Evolutionary conservation across 139 green algal species (phyloP).

Genomic region (Picocystis salinarum): DNA sequence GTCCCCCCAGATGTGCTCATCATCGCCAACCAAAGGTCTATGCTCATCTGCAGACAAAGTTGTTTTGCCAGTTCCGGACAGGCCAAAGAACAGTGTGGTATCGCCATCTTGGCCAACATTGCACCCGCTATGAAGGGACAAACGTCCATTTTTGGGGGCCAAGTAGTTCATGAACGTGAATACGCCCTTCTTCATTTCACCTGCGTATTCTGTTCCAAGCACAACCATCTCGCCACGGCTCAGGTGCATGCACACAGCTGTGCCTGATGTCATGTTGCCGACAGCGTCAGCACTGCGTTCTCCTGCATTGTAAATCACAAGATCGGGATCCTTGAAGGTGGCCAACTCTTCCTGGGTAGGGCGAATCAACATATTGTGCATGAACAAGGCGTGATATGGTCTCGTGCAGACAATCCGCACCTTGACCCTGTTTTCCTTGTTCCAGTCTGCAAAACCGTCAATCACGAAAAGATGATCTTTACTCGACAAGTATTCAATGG

Average conservation of each 20-base stretch:
- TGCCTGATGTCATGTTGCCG: conserved; percentile 73
- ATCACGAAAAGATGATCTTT: conserved; percentile 26
- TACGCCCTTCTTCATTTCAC: conserved; percentile 90
- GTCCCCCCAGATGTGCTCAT: conserved; percentile 83
- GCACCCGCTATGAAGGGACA: conserved; percentile 78
- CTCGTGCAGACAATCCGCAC: conserved; percentile 64
- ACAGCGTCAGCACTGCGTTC: conserved; percentile 68
- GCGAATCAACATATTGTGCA: conserved; percentile 94
- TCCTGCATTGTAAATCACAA: conserved; percentile 87
- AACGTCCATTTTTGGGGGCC: conserved; percentile 58
- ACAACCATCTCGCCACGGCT: conserved; percentile 43
- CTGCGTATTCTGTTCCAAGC: conserved; percentile 76
- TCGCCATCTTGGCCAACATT: conserved; percentile 42
- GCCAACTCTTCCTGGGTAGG: conserved; percentile 56
- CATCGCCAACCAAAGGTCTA: conserved; percentile 71
- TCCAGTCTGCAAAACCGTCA: conserved; percentile 11
- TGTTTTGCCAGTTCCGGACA: conserved; percentile 32
- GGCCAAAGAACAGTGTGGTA: conserved; percentile 19
- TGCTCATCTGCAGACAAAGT: conserved; percentile 48
- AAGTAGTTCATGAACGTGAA: conserved; percentile 74
- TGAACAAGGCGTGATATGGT: conserved; percentile 90
- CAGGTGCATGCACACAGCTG: conserved; percentile 65
- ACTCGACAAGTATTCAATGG: conserved; percentile 28
- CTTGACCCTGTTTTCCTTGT: conserved; percentile 12
- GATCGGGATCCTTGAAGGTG: conserved; percentile 67